Evolutionary conservation across 1,284 basidiomycete genomes (phyloP).

Genomic region (Fomitopsis schrenkii): DNA sequence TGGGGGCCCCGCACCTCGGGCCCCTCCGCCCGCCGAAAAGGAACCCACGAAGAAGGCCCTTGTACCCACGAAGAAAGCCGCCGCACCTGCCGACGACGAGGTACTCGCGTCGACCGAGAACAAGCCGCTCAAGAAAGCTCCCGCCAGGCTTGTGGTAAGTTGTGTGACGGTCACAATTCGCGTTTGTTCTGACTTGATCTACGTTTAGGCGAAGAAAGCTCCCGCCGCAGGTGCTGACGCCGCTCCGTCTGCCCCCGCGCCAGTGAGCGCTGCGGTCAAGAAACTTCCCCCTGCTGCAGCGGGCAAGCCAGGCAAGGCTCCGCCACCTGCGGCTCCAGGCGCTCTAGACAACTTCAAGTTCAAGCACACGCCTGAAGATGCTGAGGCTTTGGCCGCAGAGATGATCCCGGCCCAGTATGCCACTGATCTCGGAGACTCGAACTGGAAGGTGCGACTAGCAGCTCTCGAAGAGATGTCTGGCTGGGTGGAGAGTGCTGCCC

Average conservation of each 20-base stretch:
- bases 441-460: slow-evolving; percentile 92
- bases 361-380: slow-evolving; percentile 90
- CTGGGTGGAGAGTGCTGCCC: slow-evolving; percentile 76
- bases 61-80: slow-evolving; percentile 30
- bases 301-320: slow-evolving; percentile 50
- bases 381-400: slow-evolving; percentile 76
- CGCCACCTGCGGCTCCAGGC: slow-evolving; percentile 42
- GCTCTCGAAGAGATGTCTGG: slow-evolving; percentile 83
- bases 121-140: slow-evolving; percentile 46
- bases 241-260: slow-evolving; percentile 21
- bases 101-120: slow-evolving; percentile 36
- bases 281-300: slow-evolving; percentile 37
- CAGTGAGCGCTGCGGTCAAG: slow-evolving; percentile 39
- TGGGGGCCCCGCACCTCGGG: slow-evolving; percentile 48
- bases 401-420: slow-evolving; percentile 73
- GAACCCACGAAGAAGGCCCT: slow-evolving; percentile 47
- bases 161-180: background rate
- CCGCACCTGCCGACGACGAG: slow-evolving; percentile 20
- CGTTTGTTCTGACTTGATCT: background rate
- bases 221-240: slow-evolving; percentile 26
- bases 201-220: slow-evolving; percentile 49
- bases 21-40: slow-evolving; percentile 35
- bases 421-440: slow-evolving; percentile 75
- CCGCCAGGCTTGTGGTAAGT: slow-evolving; percentile 45
- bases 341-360: slow-evolving; percentile 86